Percentiles rank a stretch among this genome's conserved stretches.
Evolutionary conservation across 495 filamentous ascomycete species (phyloP).

Genomic region (Neurospora cerealis): DNA sequence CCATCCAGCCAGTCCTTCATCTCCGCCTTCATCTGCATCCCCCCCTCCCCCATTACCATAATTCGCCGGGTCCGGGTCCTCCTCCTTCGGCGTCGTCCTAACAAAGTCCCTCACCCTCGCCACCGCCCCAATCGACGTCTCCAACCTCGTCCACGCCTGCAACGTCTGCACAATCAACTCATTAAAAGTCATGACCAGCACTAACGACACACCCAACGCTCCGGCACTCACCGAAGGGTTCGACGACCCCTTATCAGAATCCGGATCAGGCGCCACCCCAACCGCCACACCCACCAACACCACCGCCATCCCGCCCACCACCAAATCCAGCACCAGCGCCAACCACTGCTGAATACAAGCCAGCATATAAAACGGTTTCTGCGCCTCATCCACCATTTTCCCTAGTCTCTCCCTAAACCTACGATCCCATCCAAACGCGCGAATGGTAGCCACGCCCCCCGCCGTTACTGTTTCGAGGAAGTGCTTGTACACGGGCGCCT

Average conservation of each 20-base stretch:
- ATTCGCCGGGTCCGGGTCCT: not conserved
- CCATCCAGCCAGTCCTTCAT: slow-evolving; percentile 17
- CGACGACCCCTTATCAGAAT: not conserved
- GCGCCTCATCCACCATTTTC: slow-evolving; percentile 42
- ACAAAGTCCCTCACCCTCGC: slow-evolving; percentile 34
- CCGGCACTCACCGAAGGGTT: not conserved
- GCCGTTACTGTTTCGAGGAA: slow-evolving; percentile 34
- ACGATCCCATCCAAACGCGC: slow-evolving; percentile 37
- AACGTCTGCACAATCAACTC: slow-evolving; percentile 10
- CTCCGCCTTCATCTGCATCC: not conserved
- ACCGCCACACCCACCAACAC: slow-evolving; percentile 31
- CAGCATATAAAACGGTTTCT: slow-evolving; percentile 41
- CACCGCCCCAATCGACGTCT: slow-evolving; percentile 44
- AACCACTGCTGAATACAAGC: slow-evolving; percentile 47
- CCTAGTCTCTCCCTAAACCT: slow-evolving; percentile 38
- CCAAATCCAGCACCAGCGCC: slow-evolving; percentile 33
- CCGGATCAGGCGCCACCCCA: not conserved
- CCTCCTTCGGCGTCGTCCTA: not conserved
- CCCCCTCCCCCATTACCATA: not conserved
- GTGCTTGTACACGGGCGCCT: slow-evolving; percentile 27
- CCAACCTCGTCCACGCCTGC: slow-evolving; percentile 33
- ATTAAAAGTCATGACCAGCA: slow-evolving; percentile 19
- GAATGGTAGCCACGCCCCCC: slow-evolving; percentile 36
- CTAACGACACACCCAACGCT: slow-evolving; percentile 1
- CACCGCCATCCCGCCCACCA: slow-evolving; percentile 33